These are phyloP conservation scores for Debaryomyces maramus DNA, from an alignment of 805 yeast species.

Conservation along the genomic window DNA sequence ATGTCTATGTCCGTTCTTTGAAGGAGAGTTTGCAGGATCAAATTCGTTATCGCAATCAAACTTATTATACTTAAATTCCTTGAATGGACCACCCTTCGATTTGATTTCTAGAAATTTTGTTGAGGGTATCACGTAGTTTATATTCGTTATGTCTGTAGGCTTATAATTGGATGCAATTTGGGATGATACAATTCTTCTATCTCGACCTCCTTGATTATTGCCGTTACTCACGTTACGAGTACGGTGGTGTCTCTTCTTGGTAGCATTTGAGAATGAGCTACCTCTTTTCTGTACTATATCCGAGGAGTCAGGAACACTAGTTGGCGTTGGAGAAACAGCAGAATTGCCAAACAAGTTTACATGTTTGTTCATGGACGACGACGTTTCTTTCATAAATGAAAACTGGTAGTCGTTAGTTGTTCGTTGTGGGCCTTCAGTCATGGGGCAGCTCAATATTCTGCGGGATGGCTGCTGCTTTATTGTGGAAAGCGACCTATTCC, in stretches of 20 bases:
- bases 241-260: constrained; percentile 4
- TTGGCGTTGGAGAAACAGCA: constrained; percentile 1
- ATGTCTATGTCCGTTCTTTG: constrained; percentile 6
- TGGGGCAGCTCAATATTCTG: constrained; percentile 18
- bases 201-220: constrained; percentile 15
- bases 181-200: constrained; percentile 14
- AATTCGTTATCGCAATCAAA: not conserved
- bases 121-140: constrained; percentile 6
- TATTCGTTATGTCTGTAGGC: constrained; percentile 24
- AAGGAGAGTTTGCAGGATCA: constrained; percentile 5
- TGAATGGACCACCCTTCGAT: not conserved
- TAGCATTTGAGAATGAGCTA: constrained; percentile 1
- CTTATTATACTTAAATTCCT: not conserved
- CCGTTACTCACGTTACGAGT: not conserved
- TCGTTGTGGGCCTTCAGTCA: constrained; percentile 16
- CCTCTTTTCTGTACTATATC: not conserved
- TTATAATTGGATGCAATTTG: constrained; percentile 5
- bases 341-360: constrained; percentile 8
- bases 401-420: constrained; percentile 18
- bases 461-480: constrained; percentile 13
- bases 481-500: constrained; percentile 12
- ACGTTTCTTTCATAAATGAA: constrained; percentile 43
- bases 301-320: not conserved
- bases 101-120: not conserved
- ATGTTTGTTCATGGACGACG: constrained; percentile 37